Base-by-base conservation (phyloP, 139 green algal genomes). In the Pycnococcus provasolii region DNA sequence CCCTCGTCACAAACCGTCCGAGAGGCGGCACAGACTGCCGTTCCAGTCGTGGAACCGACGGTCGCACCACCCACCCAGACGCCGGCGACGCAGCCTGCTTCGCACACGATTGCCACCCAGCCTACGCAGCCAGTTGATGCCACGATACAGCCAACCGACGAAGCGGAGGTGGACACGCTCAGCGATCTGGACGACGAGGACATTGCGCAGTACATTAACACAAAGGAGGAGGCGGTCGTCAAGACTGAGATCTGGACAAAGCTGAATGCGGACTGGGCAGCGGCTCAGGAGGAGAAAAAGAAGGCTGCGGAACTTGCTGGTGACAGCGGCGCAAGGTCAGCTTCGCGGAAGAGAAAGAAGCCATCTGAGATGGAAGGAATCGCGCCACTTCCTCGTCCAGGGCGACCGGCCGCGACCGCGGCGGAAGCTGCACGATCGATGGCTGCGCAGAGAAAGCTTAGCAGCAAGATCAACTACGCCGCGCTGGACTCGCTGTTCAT, bases 401-500 rank as follows among this genome's bases (percentile, higher is more conserved):
- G 26, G 26, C 26, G 26, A 26, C 26, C 62, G 4, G 48, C 70
- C 51, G 46, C 53, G 8, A 78, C 68, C 1, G 64, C 73, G 9
- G 72, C 65, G 6, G 73, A 72, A 11, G 74, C 74, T 7, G 61
- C 73, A 13, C 74, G 74, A 7, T 15, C 59, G 26, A 80, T 79
- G 51, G 64, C 80, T 13, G 64, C 66, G 3, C 78, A 44, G 54
- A 81, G 77, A 40, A 71, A 71, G 8, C n/a, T 74, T 11, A 64
- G 42, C 48, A 84, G 74, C 60, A 94, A 95, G 71, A 91, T 95
- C 76, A 93, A 96, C 84, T 94, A 95, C 78, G 73, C 69, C 9
- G 79, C 77, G 1, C 73, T 94, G 71, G 75, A 80, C 1, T 72
- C 81, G 45, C 75, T 93, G 40, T 89, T 92, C 66, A 67, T 26